These are phyloP conservation scores for Carex pumila DNA, from an alignment of 176 grass and related monocot species.

Conservation along the genomic window DNA sequence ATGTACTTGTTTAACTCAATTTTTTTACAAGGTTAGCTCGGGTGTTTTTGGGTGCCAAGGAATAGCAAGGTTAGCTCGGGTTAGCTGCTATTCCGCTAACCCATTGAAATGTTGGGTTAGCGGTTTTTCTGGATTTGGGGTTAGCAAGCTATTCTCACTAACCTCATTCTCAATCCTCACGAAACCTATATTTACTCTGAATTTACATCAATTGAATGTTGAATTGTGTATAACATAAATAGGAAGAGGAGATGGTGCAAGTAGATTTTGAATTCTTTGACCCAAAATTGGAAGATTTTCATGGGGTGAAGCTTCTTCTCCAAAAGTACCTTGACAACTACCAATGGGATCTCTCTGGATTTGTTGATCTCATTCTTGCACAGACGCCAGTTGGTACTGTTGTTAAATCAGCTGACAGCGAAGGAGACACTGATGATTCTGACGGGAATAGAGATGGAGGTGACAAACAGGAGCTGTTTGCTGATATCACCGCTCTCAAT, in stretches of 20 bases:
- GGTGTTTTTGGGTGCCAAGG: too few species aligned
- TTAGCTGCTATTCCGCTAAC: too few species aligned
- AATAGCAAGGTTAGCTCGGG: too few species aligned
- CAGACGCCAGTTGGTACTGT: constrained; percentile 84
- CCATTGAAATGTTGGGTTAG: too few species aligned
- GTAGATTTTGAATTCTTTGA: constrained; percentile 95
- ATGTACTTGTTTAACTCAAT: background rate
- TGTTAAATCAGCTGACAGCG: constrained; percentile 65
- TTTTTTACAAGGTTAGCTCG: too few species aligned
- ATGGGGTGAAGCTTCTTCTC: constrained; percentile 65
- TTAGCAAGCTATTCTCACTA: too few species aligned
- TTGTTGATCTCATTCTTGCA: constrained; percentile 70
- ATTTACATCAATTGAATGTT: background rate
- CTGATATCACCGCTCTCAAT: constrained; percentile 69
- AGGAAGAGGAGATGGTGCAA: constrained; percentile 48
- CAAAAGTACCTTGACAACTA: constrained; percentile 63
- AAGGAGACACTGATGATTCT: constrained; percentile 14
- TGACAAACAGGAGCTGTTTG: constrained; percentile 55
- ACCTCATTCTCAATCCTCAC: too few species aligned
- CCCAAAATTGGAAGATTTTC: constrained; percentile 67
- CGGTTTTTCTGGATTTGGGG: too few species aligned
- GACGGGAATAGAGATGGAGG: constrained; percentile 3
- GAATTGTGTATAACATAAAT: background rate
- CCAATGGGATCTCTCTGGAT: constrained; percentile 77
- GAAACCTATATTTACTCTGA: too few species aligned